Base-by-base conservation (phyloP, 805 yeast genomes). In the Phaffomyces thermotolerans region DNA sequence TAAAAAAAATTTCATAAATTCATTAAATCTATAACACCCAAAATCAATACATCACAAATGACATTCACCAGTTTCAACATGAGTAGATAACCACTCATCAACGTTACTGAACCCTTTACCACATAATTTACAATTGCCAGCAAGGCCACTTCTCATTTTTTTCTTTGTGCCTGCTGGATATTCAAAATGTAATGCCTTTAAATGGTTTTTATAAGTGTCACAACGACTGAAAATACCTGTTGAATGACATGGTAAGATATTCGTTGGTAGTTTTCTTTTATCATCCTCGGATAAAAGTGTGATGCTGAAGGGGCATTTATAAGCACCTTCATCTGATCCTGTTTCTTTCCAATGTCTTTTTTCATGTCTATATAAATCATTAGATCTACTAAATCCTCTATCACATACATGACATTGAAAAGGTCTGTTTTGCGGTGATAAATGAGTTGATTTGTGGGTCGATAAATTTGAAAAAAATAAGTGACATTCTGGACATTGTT, bases 191-290 rank as follows among this genome's bases (percentile, higher is more conserved):
- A 89, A 73, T 2, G 96, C 95, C 60, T 85, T 86, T 48, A 89
- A 69, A 64, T 89, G 97, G 64, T 89, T 89, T 58, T 89, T 89
- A 66, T 78, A 89, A 5, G 97, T 89, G 59, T 89, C 97, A 60
- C 96, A 84, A 40, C 97, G 72, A 12, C 89, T 79, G 56, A 89
- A 89, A 27, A 84, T 80, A 6, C 97, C 97, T 8, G 87, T 78
- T 43, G 77, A 76, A 59, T 89, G 97, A 59, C 96, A 88, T 41
- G 62, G 54, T 7, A 47, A 25, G 3, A 40, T 32, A 27, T 18
- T 32, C 5, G 36, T 15, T 22, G 46, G 38, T 10, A 43, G 14
- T 25, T 36, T 43, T 10, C 18, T 24, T 27, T n/a, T 39, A 17
- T 39, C 36, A 9, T 36, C 43, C 3, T 33, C 43, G 12, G 37